A percentile compares a stretch with the other conserved stretches of the same genome.
phyloP scores from a whole-genome alignment of 352 stramenopile genomes.

The Pythium aquatile region DNA sequence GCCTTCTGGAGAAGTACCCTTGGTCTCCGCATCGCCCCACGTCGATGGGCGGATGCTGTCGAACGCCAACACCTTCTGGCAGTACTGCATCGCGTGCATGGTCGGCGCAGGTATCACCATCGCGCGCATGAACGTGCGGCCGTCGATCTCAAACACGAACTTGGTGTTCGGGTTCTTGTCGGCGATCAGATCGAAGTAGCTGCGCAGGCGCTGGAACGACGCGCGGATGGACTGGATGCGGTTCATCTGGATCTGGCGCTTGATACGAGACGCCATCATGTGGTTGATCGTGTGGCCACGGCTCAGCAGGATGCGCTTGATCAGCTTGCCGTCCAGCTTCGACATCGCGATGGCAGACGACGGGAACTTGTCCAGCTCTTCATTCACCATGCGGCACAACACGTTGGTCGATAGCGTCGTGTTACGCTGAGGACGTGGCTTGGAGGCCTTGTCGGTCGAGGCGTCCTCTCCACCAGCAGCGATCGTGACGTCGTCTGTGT shows the following conservation, averaged over 20 bases:
- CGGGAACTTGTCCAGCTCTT: conserved; percentile 65
- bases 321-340: conserved; percentile 73
- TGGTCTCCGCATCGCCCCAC: conserved; percentile 36
- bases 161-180: conserved; percentile 68
- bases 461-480: neutral
- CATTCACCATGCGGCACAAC: conserved; percentile 69
- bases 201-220: conserved; percentile 67
- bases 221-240: conserved; percentile 51
- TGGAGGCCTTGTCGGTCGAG: conserved; percentile 1
- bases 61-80: conserved; percentile 60
- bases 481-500: neutral
- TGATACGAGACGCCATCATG: conserved; percentile 85
- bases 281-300: conserved; percentile 78
- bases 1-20: conserved; percentile 32
- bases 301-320: conserved; percentile 65
- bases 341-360: conserved; percentile 55
- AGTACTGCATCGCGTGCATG: conserved; percentile 51
- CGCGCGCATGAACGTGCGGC: conserved; percentile 56
- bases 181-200: conserved; percentile 60
- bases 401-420: conserved; percentile 80
- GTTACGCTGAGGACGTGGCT: conserved; percentile 47
- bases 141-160: conserved; percentile 49
- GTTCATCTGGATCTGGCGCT: conserved; percentile 62
- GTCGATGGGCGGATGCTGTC: conserved; percentile 48
- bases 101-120: conserved; percentile 59